Conservation (phyloP, 257 asterid species). For the Thymus mandschuricus region DNA sequence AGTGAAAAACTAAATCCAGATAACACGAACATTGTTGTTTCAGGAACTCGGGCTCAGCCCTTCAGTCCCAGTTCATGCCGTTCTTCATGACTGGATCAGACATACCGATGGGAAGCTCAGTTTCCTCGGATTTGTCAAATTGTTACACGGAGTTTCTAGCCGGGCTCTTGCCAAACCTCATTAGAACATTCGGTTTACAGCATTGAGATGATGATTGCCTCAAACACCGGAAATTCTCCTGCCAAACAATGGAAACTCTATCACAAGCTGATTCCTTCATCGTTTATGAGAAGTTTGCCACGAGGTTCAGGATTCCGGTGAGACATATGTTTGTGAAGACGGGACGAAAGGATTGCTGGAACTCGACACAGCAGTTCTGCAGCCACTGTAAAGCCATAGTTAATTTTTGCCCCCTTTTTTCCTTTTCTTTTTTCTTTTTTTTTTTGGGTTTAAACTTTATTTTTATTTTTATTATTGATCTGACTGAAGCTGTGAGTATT, state of each 20-base stretch:
- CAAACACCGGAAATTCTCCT: background rate
- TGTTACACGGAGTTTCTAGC: conserved; percentile 82
- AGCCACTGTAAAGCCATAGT: conserved; percentile 42
- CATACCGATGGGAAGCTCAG: conserved; percentile 94
- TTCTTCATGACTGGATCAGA: conserved; percentile 89
- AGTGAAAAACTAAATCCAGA: background rate
- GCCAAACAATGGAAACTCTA: background rate
- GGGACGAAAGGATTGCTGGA: background rate
- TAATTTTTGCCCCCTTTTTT: conserved; percentile 1
- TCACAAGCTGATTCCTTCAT: no score
- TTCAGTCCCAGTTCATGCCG: conserved; percentile 87
- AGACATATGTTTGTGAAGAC: background rate
- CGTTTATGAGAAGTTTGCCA: background rate
- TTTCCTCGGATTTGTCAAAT: conserved; percentile 81
- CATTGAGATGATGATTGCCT: background rate
- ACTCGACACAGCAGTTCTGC: background rate
- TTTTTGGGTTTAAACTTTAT: background rate
- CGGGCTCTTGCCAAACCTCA: conserved; percentile 67
- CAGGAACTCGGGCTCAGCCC: conserved; percentile 96
- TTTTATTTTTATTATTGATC: conserved; percentile 6
- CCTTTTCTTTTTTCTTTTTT: background rate
- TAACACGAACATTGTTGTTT: background rate
- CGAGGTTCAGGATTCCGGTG: background rate
- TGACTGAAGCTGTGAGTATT: conserved; percentile 40
- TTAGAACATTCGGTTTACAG: conserved; percentile 33